phyloP scores from a whole-genome alignment of 352 stramenopile species.

The Phytophthora foliorum region DNA sequence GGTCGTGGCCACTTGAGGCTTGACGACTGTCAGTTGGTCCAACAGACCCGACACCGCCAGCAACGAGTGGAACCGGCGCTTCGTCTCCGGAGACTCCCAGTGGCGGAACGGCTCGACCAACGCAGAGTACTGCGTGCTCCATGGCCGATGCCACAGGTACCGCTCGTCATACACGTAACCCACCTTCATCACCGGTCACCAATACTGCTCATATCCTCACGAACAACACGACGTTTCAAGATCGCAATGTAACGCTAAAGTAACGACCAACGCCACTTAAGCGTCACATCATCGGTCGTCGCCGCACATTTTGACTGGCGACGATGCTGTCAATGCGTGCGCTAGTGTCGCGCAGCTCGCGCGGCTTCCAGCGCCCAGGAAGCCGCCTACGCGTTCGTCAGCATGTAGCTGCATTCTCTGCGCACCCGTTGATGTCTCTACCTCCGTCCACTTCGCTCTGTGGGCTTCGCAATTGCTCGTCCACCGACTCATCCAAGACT shows the following conservation, averaged over 20 bases:
- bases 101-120: constrained; percentile 74
- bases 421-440: neutral
- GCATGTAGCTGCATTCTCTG: constrained; percentile 10
- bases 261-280: neutral
- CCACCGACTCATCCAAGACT: constrained; percentile 8
- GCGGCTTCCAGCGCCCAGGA: too few species aligned
- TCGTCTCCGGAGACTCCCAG: constrained; percentile 86
- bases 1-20: constrained; percentile 46
- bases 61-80: constrained; percentile 83
- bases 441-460: constrained; percentile 2
- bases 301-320: constrained; percentile 38
- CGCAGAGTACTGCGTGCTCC: constrained; percentile 59
- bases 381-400: constrained; percentile 3
- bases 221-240: constrained; percentile 10
- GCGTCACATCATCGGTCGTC: neutral
- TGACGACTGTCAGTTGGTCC: constrained; percentile 53
- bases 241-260: too few species aligned
- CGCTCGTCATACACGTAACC: constrained; percentile 89
- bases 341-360: constrained; percentile 27
- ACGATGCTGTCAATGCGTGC: constrained; percentile 31
- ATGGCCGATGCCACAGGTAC: constrained; percentile 81
- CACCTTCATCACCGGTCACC: constrained; percentile 18
- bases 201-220: neutral
- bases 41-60: constrained; percentile 77
- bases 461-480: constrained; percentile 34